Evolutionary conservation across 2,329 filamentous ascomycete species (phyloP).

Genomic region (Aspergillus intermedius): DNA sequence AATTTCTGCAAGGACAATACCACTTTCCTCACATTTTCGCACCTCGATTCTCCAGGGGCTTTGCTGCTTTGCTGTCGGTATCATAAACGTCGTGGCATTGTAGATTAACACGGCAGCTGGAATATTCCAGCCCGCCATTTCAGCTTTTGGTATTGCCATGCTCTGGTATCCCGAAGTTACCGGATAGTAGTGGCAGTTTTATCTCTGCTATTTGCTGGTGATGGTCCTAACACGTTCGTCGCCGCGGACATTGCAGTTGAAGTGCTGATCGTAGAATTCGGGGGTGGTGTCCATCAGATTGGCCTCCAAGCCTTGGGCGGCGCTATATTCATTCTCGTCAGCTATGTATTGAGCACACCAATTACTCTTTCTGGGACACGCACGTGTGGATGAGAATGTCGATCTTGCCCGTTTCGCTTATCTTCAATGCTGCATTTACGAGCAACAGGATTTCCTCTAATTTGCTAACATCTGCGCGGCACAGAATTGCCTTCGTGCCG

Average conservation of each 20-base stretch:
- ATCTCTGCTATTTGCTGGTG: no score
- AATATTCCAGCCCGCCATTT: no score
- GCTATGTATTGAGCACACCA: background rate
- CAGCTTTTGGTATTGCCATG: no score
- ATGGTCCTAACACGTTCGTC: no score
- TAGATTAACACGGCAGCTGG: no score
- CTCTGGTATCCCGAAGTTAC: no score
- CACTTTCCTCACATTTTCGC: no score
- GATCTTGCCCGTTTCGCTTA: conserved; percentile 11
- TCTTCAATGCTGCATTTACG: conserved; percentile 7
- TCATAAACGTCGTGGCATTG: no score
- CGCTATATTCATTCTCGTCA: conserved; percentile 1
- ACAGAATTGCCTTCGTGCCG: conserved; percentile 7
- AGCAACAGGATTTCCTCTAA: conserved; percentile 7
- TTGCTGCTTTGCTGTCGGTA: no score
- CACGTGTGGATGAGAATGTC: conserved; percentile 15
- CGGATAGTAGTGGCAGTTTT: no score
- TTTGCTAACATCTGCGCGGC: conserved; percentile 9
- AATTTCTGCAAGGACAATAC: no score
- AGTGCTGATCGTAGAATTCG: conserved; percentile 9
- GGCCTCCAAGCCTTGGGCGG: conserved; percentile 8
- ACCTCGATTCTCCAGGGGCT: no score
- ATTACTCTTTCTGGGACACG: background rate
- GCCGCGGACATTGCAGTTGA: conserved; percentile 16
- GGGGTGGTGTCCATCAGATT: conserved; percentile 6